Evolutionary conservation across 116 monocot species (phyloP).

Genomic region (Posidonia oceanica): DNA sequence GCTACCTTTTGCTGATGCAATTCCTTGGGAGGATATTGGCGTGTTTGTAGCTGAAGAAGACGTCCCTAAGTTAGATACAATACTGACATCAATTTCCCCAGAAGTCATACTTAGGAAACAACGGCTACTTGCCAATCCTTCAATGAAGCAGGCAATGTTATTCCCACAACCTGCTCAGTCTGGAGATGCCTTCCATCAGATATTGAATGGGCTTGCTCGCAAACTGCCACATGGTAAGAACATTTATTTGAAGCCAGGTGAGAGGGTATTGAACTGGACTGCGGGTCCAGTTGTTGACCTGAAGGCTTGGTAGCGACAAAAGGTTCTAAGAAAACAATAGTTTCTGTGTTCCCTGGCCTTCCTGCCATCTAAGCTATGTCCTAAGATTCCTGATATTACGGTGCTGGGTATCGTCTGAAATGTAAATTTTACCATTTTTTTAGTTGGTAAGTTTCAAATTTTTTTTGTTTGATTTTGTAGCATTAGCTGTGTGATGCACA

Average conservation of each 20-base stretch:
- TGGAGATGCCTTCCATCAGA: slow-evolving; percentile 93
- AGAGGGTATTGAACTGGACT: slow-evolving; percentile 78
- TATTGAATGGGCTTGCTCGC: slow-evolving; percentile 81
- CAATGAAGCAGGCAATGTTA: slow-evolving; percentile 98
- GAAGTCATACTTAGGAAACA: slow-evolving; percentile 86
- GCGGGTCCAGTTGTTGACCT: slow-evolving; percentile 71
- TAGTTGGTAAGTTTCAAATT: too few species aligned
- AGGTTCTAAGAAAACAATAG: not conserved
- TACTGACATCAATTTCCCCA: slow-evolving; percentile 64
- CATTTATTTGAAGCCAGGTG: slow-evolving; percentile 41
- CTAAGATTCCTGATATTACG: not conserved
- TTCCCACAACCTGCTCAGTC: slow-evolving; percentile 89
- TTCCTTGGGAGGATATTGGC: slow-evolving; percentile 98
- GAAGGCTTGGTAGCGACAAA: slow-evolving; percentile 68
- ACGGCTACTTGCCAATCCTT: slow-evolving; percentile 80
- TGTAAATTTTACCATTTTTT: not conserved
- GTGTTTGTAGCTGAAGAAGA: slow-evolving; percentile 87
- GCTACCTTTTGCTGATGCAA: slow-evolving; percentile 85
- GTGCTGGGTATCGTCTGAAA: not conserved
- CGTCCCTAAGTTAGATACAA: slow-evolving; percentile 78
- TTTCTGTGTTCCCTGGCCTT: not conserved
- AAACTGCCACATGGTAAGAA: slow-evolving; percentile 64
- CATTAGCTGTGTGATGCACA: too few species aligned
- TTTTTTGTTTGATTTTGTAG: too few species aligned
- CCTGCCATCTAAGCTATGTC: not conserved